Evolutionary conservation across 805 yeast genomes (phyloP), one percentile per base, ranked within the genome.

Genomic region (Teunomyces panamensis): DNA sequence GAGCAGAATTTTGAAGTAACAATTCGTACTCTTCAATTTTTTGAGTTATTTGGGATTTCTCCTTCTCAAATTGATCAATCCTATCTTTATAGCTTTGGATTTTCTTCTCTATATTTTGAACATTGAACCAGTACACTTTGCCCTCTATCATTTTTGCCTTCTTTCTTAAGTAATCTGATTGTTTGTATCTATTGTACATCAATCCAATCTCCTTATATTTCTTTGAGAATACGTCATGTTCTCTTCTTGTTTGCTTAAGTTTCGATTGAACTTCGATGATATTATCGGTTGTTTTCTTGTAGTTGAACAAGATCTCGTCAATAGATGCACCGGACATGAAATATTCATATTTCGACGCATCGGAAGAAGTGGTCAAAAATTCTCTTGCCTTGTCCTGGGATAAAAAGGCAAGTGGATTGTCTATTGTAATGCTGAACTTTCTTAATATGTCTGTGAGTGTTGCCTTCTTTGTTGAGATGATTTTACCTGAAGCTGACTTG

Each of bases 361-460:
- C 86, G 4, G 88, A 77, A 4, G 94, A 81, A 29, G 84, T 80
- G 0, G 96, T 86, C 52, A 94, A 69, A 60, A 94, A 94, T 11
- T 91, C 86, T 55, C 96, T 80, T 1, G 99, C 98, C 50, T 85
- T 87, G 56, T 94, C 97, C 64, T 94, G 99, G 1, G 96, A 89
- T 43, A 94, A 73, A 58, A 94, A 87, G 1, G 96, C 87, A 79
- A 94, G 81, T 5, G 97, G 97, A 56, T 94, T 94, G 56, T 84
- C 91, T 24, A 94, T 85, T 5, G 88, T 84, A 37, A 92, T 84
- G 39, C 85, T 83, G 60, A 85, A 89, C 52, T 77, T 79, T 53
- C 80, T 83, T 42, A 90, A 67, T 2, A 94, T 84, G 4, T 77
- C 78, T 53, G 82, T 89, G 28, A 94, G 66, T 10, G 83, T 86